These are phyloP conservation scores for Fusarium verrucosum DNA, from an alignment of 2,329 filamentous ascomycete genomes.

Conservation along the genomic window DNA sequence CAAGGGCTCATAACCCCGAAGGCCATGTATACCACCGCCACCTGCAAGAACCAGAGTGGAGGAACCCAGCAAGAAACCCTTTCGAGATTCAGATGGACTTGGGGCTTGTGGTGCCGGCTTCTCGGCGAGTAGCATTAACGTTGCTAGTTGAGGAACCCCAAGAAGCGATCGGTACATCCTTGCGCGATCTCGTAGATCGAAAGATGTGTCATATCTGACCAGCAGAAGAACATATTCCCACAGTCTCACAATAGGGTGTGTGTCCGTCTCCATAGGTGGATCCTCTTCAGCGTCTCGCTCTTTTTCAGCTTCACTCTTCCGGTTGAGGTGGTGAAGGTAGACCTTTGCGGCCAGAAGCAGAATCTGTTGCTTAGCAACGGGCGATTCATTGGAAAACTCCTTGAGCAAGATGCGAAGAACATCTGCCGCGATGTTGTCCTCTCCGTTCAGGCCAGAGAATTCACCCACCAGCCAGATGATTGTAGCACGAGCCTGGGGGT, in stretches of 20 bases:
- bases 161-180: slow-evolving; percentile 89
- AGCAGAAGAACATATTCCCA: slow-evolving; percentile 88
- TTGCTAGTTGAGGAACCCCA: slow-evolving; percentile 84
- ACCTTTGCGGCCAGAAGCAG: slow-evolving; percentile 95
- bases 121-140: slow-evolving; percentile 87
- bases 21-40: slow-evolving; percentile 75
- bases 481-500: slow-evolving; percentile 87
- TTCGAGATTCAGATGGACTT: slow-evolving; percentile 85
- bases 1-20: slow-evolving; percentile 80
- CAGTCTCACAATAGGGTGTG: slow-evolving; percentile 76
- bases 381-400: slow-evolving; percentile 83
- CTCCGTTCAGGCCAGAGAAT: slow-evolving; percentile 80
- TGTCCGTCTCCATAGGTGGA: slow-evolving; percentile 46
- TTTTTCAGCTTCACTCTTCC: slow-evolving; percentile 58
- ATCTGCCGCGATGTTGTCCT: slow-evolving; percentile 92
- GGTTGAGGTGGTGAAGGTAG: slow-evolving; percentile 87
- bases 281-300: slow-evolving; percentile 49
- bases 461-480: slow-evolving; percentile 98
- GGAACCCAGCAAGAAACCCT: slow-evolving; percentile 81
- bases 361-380: slow-evolving; percentile 89
- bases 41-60: slow-evolving; percentile 85
- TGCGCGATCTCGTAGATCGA: slow-evolving; percentile 91
- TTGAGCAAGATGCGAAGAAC: slow-evolving; percentile 88
- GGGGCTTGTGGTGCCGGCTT: slow-evolving; percentile 93
- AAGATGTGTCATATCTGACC: slow-evolving; percentile 91